Conservation (phyloP, 1,284 basidiomycete genomes). For the Puccinia novopanici region DNA sequence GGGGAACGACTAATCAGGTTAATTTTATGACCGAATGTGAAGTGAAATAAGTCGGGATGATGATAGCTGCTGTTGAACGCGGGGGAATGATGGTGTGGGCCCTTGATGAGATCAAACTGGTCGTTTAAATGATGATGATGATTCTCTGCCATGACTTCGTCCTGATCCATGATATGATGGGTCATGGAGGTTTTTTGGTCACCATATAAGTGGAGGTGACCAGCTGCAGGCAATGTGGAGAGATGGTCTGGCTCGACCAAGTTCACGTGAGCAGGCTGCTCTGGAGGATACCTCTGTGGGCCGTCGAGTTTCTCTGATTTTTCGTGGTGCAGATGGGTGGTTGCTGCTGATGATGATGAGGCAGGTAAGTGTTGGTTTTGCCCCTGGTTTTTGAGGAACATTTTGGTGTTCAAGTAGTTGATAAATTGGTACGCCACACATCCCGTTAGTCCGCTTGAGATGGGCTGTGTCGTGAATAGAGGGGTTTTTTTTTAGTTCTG, state of each 20-base stretch:
- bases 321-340: too few species aligned
- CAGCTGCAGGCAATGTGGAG: too few species aligned
- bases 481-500: background rate
- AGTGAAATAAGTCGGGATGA: constrained; percentile 2
- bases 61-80: background rate
- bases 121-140: background rate
- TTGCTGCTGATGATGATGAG: too few species aligned
- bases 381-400: constrained; percentile 2
- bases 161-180: background rate
- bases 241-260: too few species aligned
- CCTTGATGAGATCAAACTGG: background rate
- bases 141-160: background rate
- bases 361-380: too few species aligned
- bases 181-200: too few species aligned
- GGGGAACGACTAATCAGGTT: background rate
- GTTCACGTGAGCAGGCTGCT: too few species aligned
- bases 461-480: background rate
- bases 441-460: constrained; percentile 23
- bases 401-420: constrained; percentile 28
- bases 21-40: background rate
- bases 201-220: too few species aligned
- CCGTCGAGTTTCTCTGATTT: too few species aligned
- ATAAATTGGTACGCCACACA: constrained; percentile 29
- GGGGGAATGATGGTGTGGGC: background rate
- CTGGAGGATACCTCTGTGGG: too few species aligned